A percentile compares a stretch with the other conserved stretches of the same genome.
Conservation (phyloP, 345 rosid species). For the Eucalyptus erythrocorys region DNA sequence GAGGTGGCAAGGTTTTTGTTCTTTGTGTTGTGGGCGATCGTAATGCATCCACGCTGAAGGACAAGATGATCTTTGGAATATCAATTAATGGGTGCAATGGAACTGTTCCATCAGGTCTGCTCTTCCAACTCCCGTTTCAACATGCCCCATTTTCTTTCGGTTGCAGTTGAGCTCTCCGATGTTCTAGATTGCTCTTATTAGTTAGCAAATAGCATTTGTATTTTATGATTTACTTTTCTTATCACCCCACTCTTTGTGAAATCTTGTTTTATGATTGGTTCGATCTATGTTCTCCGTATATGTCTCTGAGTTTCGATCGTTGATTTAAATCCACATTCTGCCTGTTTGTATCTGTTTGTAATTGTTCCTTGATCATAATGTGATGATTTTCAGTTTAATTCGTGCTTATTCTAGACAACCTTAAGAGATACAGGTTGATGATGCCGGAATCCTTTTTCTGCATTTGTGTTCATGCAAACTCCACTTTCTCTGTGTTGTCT, state of each 20-base stretch:
- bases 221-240: background rate
- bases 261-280: background rate
- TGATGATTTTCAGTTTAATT: background rate
- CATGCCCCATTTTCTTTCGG: background rate
- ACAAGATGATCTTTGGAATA: background rate
- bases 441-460: background rate
- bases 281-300: background rate
- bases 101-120: background rate
- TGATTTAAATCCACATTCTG: background rate
- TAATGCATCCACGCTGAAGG: background rate
- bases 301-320: background rate
- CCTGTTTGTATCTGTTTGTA: background rate
- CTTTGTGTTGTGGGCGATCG: background rate
- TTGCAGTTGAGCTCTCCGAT: background rate
- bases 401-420: background rate
- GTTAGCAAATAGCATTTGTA: background rate
- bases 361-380: background rate
- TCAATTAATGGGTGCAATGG: background rate
- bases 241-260: background rate
- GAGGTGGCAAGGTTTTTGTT: background rate
- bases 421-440: background rate
- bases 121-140: background rate
- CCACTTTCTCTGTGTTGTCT: background rate
- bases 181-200: background rate
- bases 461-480: background rate